Base-by-base conservation (phyloP, 2,329 filamentous ascomycete genomes). In the Didymella glomerata region DNA sequence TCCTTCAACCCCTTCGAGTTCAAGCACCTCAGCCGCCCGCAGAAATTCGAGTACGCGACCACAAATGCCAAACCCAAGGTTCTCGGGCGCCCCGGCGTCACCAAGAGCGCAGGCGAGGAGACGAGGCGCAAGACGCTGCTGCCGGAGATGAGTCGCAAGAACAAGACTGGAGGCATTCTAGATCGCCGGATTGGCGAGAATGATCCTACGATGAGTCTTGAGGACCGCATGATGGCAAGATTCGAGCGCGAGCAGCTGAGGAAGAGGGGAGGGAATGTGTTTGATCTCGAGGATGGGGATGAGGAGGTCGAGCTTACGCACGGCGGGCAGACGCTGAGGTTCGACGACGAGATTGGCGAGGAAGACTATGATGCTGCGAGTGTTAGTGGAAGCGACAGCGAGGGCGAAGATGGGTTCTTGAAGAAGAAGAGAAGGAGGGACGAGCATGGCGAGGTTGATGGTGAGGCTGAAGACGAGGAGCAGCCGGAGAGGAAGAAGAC, bases 1-100 rank as follows among this genome's bases (percentile, higher is more conserved):
- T 90, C 93, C 68, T 98, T 98, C 85, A 99, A 99, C 76, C 95
- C 95, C 0, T 99, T 99, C 78, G 95, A 99, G 74, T 86, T 97
- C 76, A 96, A 96, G 78, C 87, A 90, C 58, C 88, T 90, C 40
- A 84, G 88, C 1, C 85, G 90, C 60, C 90, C 89, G 0, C 88
- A 88, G 56, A 98, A 98, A 72, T 96, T 96, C 65, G 88, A 94
- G 42, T 89, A 93, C 44, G 93, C 91, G 0, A 93, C 85, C 52
- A 85, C 86, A 57, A 67, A 73, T 66, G 81, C 83, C 25, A 86
- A 85, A 64, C 65, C 67, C 34, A 84, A 84, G 48, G 77, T 89
- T 62, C 83, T 89, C 64, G 90, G 90, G 30, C 84, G 93, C 51
- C 95, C 95, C 2, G 91, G 91, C 45, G 86, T 95, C 57, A 90